Base-by-base conservation (phyloP, 441 rosid genomes). In the Adansonia rubrostipa region DNA sequence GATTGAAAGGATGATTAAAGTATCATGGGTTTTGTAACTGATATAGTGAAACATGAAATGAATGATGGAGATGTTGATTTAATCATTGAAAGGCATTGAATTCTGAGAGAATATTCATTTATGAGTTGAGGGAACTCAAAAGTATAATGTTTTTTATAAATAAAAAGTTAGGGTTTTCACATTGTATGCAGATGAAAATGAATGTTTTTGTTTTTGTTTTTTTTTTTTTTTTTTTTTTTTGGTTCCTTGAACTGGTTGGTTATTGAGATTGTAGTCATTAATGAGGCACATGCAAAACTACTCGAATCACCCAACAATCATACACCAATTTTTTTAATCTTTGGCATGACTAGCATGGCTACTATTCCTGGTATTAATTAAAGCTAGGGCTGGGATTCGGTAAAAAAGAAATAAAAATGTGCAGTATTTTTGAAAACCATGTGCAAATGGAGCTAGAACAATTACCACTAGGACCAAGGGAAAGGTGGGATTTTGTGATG, bases 261-360 rank as follows among this genome's bases (percentile, higher is more conserved):
- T 80, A 81, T 61, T 80, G 81, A 73, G 84, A 80, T 71, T 71
- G 63, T 61, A 66, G 75, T 62, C 15, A 71, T 76, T 69, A 77
- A 78, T 80, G 78, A 56, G 36, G 79, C 86, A 81, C 88, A 79
- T 83, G 80, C 14, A 58, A 28, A 66, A 70, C 63, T 19, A 36
- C 40, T 54, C 28, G 78, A 73, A 82, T 77, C 70, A 4, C 24
- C 77, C 65, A 58, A 66, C 74, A 50, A 62, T 47, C 42, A 22
- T 65, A 9, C 53, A 28, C 11, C 8, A 6, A 14, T 15, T 17
- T 17, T 40, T 57, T 19, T 50, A 4, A 69, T 11, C 47, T 19
- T 54, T 61, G 58, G 75, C 69, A 60, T 78, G 74, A 56, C 20
- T 53, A 63, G 42, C 79, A 63, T 68, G 71, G 58, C 70, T 48